Base-by-base conservation (phyloP, 352 stramenopile genomes). In the Globisporangium mamillatum region DNA sequence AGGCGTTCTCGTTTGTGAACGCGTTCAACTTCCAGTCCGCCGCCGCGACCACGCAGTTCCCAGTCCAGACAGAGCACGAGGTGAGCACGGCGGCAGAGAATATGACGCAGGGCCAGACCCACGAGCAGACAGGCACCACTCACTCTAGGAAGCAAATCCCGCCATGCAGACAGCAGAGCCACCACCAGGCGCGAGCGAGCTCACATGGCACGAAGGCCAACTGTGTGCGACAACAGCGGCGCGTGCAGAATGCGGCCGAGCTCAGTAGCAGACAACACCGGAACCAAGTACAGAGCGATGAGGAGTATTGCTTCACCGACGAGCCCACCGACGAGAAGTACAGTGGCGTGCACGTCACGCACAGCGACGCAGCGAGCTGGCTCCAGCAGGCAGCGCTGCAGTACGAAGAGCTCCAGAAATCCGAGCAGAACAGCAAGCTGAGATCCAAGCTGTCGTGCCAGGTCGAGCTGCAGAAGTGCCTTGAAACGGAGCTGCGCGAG, bases 381-480 rank as follows among this genome's bases (percentile, higher is more conserved):
- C 68, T 85, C 38, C 69, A 69, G 36, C 61, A 86, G 9, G 80
- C 80, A 22, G 80, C 68, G 27, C 66, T 75, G 5, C 78, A 89
- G 56, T 84, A 79, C 68, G 60, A 77, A 24, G 75, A 82, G 63
- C 73, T 76, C 22, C 73, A 84, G 67, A 69, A 74, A 38, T 68
- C 78, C 0, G 25, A 59, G 25, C 22, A 76, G 34, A 84, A 83
- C 66, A 66, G 69, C 25, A 75, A 71, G 16, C 66, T 87, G 8
- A 82, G 79, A 25, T 68, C 63, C 10, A 75, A 75, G 20, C 54
- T 87, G 38, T 60, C 75, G 38, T 65, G 68, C 20, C 79, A 87
- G 66, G 71, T 83, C 56, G 78, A 85, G 56, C 67, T 87, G 50
- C 61, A 72, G n/a, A 78, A 83, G 60, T 75, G 67, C 10, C 72